Evolutionary conservation across 2,329 filamentous ascomycete species (phyloP).

Genomic region (Diaporthe ampelina): DNA sequence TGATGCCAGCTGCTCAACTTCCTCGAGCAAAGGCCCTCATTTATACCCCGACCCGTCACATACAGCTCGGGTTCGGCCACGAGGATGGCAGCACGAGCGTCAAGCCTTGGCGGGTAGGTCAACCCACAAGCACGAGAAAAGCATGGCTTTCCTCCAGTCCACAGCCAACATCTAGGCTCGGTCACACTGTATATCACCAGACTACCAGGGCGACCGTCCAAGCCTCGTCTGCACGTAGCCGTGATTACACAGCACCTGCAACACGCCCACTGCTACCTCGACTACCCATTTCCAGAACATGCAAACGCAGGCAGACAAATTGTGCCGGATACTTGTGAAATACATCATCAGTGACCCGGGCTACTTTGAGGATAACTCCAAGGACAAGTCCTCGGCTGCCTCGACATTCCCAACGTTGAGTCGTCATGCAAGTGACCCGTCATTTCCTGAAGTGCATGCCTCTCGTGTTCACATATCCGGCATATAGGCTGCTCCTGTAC

Average conservation of each 20-base stretch:
- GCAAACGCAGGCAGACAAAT: not conserved
- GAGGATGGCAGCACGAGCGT: not conserved
- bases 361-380: no score
- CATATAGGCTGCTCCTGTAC: no score
- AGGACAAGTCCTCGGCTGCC: not conserved
- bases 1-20: not conserved
- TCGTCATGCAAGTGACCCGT: conserved; percentile 9
- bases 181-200: not conserved
- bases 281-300: not conserved
- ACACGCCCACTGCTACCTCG: not conserved
- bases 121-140: not conserved
- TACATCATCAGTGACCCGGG: not conserved
- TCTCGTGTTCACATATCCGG: not conserved
- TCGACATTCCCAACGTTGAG: not conserved
- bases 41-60: not conserved
- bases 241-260: conserved; percentile 25
- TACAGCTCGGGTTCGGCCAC: not conserved
- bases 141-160: not conserved
- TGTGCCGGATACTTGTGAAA: conserved; percentile 29
- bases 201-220: not conserved
- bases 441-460: not conserved
- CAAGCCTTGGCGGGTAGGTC: not conserved
- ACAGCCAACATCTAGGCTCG: not conserved
- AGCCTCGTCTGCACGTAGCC: not conserved
- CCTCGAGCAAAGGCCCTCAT: not conserved